phyloP scores from a whole-genome alignment of 768 basidiomycete species.

The Polyporus arcularius region DNA sequence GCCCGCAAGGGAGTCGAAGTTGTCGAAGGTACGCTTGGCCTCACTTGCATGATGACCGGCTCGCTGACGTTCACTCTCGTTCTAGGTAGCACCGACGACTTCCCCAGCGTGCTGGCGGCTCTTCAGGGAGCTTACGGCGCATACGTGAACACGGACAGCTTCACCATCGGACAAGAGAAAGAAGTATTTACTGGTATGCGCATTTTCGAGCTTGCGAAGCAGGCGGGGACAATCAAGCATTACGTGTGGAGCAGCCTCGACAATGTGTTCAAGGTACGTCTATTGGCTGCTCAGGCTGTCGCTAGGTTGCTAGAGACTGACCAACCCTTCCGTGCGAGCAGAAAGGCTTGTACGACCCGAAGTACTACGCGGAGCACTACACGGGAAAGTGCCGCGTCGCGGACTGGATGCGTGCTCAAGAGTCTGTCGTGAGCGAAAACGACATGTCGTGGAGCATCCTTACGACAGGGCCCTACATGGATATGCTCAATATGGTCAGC shows the following conservation, averaged over 20 bases:
- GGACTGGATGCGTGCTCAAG: constrained; percentile 40
- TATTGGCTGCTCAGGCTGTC: background rate
- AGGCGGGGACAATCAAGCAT: constrained; percentile 35
- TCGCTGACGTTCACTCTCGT: too few species aligned
- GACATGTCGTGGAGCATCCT: constrained; percentile 40
- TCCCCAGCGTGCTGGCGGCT: constrained; percentile 31
- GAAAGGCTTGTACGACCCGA: constrained; percentile 20
- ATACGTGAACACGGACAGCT: constrained; percentile 37
- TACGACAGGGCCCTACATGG: constrained; percentile 31
- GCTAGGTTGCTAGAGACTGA: background rate
- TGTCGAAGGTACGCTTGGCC: too few species aligned
- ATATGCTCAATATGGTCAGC: constrained; percentile 18
- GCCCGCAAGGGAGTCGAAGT: constrained; percentile 38
- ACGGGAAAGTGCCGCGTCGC: constrained; percentile 42
- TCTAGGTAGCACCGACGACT: constrained; percentile 34
- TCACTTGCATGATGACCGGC: too few species aligned
- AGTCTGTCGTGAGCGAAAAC: constrained; percentile 32
- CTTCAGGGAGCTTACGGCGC: constrained; percentile 37
- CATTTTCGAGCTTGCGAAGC: constrained; percentile 42
- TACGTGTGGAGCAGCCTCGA: constrained; percentile 45
- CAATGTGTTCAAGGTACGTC: constrained; percentile 39
- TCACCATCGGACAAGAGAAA: constrained; percentile 41
- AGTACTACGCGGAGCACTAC: constrained; percentile 39
- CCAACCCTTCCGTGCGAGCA: background rate
- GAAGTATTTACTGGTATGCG: constrained; percentile 41